Base-by-base conservation (phyloP, 2,329 filamentous ascomycete species). In the Colletotrichum simmondsii region DNA sequence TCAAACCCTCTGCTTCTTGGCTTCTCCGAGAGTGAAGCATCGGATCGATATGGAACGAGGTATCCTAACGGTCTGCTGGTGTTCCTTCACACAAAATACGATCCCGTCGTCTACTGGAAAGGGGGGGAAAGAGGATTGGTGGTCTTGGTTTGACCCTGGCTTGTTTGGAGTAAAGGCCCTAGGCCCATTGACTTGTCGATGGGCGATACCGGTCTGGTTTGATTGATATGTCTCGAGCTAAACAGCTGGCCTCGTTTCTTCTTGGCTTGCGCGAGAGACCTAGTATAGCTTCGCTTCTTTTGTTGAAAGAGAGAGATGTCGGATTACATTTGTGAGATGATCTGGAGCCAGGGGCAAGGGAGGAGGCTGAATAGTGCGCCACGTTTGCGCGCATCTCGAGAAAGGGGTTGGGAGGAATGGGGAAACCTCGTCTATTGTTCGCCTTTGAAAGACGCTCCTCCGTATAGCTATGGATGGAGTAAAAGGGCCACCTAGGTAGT, bases 1-100 rank as follows among this genome's bases (percentile, higher is more conserved):
- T 57, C 61, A 70, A 57, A 64, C 60, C 68, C 63, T 74, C 72
- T 30, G 46, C 65, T 74, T 75, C 75, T 65, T 71, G 66, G 71
- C 75, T 75, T 75, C 71, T 74, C 62, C 54, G 37, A 63, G 63
- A 72, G 62, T 59, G 67, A 66, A 72, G 68, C 62, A 72, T 46
- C 62, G 19, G 59, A 53, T 42, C 42, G 24, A 16, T 35, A 59
- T 7, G 58, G 59, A 60, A 72, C 52, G 37, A 62, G 57, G 49
- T 30, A 68, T 62, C 74, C 58, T 65, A 63, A 73, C 74, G 61
- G 66, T 75, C 68, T 59, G 65, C 67, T 66, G 64, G 70, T 74
- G 54, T 72, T 70, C 46, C 52, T 71, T 57, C 46, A 56, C 66
- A 58, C 32, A 16, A 64, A 12, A 59, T 24, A 54, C 24, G 49